Conservation (phyloP, 2,329 filamentous ascomycete genomes). For the Fusarium ambrosium region DNA sequence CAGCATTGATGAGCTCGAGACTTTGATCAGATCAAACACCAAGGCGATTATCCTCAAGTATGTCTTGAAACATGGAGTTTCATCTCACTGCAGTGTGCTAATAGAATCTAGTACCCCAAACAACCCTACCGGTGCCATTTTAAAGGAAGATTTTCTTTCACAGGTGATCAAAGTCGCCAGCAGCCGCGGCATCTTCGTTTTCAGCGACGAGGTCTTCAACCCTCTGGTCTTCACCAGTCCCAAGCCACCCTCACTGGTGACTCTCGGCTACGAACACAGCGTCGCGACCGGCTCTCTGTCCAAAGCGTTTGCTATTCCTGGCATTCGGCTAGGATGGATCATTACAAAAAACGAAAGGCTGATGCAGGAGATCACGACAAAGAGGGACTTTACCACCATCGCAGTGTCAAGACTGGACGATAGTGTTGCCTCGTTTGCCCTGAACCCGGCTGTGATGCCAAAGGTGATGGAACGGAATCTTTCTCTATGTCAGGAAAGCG, state of each 20-base stretch:
- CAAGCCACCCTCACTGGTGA: neutral
- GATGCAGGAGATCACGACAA: conserved; percentile 72
- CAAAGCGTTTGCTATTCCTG: neutral
- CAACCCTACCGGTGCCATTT: neutral
- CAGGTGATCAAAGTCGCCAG: neutral
- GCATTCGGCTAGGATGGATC: neutral
- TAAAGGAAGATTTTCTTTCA: neutral
- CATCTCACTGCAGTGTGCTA: neutral
- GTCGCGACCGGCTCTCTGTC: neutral
- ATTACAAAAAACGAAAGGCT: conserved; percentile 52
- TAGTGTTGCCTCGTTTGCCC: conserved; percentile 80
- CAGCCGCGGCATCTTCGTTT: neutral
- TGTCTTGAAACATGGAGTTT: neutral
- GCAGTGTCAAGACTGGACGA: conserved; percentile 86
- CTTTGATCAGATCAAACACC: conserved; percentile 74
- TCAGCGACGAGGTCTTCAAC: neutral
- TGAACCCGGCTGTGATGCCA: conserved; percentile 62
- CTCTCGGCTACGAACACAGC: neutral
- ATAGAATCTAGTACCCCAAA: neutral
- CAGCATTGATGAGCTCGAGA: conserved; percentile 73
- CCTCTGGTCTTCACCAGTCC: neutral
- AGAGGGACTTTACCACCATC: conserved; percentile 87
- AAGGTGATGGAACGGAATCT: conserved; percentile 65
- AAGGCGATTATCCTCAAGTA: conserved; percentile 58
- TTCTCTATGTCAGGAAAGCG: neutral